Evolutionary conservation across 306 rosid genomes (phyloP).

Genomic region (Fragaria iinumae): DNA sequence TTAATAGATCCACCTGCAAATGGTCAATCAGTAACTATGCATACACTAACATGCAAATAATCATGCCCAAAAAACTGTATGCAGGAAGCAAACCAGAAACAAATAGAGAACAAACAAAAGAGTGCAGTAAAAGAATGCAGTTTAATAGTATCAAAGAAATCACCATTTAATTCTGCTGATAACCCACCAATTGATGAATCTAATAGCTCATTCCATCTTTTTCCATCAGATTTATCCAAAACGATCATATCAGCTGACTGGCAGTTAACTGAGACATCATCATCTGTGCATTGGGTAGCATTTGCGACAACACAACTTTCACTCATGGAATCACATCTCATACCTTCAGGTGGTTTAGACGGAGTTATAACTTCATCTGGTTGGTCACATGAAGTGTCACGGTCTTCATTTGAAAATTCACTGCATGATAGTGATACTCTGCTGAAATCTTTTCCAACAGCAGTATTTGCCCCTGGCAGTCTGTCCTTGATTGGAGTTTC

Average conservation of each 20-base stretch:
- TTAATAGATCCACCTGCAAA: conserved; percentile 37
- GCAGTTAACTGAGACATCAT: conserved; percentile 13
- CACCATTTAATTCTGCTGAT: conserved; percentile 46
- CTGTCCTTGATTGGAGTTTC: conserved; percentile 25
- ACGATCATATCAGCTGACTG: conserved; percentile 14
- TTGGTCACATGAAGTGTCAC: conserved; percentile 24
- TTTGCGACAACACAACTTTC: conserved; percentile 40
- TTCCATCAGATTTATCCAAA: conserved; percentile 24
- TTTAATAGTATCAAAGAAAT: conserved; percentile 17
- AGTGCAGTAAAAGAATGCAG: conserved; percentile 16
- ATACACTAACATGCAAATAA: conserved; percentile 8
- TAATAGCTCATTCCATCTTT: conserved; percentile 27
- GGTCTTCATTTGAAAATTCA: conserved; percentile 31
- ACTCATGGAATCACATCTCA: conserved; percentile 18
- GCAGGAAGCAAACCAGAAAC: conserved; percentile 27
- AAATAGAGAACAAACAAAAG: conserved; percentile 26
- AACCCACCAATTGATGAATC: conserved; percentile 36
- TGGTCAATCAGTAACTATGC: conserved; percentile 12
- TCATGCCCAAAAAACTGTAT: conserved; percentile 23
- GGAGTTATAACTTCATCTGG: conserved; percentile 24
- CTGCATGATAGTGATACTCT: conserved; percentile 32
- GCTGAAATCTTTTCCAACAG: conserved; percentile 17
- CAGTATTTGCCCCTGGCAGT: conserved; percentile 14
- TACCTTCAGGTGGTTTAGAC: conserved; percentile 27
- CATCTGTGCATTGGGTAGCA: conserved; percentile 28